A percentile compares a stretch with the other conserved stretches of the same genome.
Evolutionary conservation across 2,329 filamentous ascomycete species (phyloP).

Genomic region (Claviceps monticola): DNA sequence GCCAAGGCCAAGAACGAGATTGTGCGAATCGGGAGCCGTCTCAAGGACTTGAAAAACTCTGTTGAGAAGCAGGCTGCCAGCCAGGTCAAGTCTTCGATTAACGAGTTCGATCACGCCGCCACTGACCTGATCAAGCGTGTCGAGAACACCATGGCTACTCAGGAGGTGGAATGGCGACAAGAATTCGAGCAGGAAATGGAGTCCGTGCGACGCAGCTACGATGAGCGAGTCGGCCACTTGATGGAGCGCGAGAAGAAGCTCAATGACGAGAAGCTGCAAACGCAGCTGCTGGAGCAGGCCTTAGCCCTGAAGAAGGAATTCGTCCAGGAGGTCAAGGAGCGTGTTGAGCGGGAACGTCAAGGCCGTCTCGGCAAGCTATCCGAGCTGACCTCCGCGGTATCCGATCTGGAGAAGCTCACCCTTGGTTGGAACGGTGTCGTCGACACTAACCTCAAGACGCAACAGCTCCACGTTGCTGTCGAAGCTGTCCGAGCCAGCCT

Average conservation of each 20-base stretch:
- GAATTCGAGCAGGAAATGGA: slow-evolving; percentile 82
- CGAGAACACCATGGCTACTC: slow-evolving; percentile 65
- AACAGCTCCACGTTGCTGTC: slow-evolving; percentile 90
- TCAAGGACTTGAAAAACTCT: slow-evolving; percentile 56
- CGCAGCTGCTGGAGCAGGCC: slow-evolving; percentile 80
- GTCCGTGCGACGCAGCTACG: slow-evolving; percentile 63
- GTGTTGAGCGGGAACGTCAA: slow-evolving; percentile 79
- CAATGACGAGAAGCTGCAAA: slow-evolving; percentile 69
- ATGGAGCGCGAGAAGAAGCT: slow-evolving; percentile 67
- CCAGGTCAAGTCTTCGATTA: slow-evolving; percentile 56
- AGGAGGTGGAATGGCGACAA: slow-evolving; percentile 70
- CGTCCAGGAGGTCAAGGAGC: slow-evolving; percentile 58
- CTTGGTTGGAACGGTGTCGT: slow-evolving; percentile 83
- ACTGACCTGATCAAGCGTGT: slow-evolving; percentile 80
- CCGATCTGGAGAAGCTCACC: slow-evolving; percentile 76
- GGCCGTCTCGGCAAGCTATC: slow-evolving; percentile 76
- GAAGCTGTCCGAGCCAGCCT: slow-evolving; percentile 82
- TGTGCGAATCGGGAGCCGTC: slow-evolving; percentile 62
- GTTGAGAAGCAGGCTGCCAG: slow-evolving; percentile 59
- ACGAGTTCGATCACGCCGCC: slow-evolving; percentile 76
- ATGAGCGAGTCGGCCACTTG: slow-evolving; percentile 65
- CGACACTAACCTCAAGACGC: slow-evolving; percentile 80
- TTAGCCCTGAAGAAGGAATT: slow-evolving; percentile 80
- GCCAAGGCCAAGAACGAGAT: slow-evolving; percentile 77
- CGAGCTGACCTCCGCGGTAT: slow-evolving; percentile 63